Evolutionary conservation across 2,329 filamentous ascomycete genomes (phyloP).

Genomic region (Cytospora piceae): DNA sequence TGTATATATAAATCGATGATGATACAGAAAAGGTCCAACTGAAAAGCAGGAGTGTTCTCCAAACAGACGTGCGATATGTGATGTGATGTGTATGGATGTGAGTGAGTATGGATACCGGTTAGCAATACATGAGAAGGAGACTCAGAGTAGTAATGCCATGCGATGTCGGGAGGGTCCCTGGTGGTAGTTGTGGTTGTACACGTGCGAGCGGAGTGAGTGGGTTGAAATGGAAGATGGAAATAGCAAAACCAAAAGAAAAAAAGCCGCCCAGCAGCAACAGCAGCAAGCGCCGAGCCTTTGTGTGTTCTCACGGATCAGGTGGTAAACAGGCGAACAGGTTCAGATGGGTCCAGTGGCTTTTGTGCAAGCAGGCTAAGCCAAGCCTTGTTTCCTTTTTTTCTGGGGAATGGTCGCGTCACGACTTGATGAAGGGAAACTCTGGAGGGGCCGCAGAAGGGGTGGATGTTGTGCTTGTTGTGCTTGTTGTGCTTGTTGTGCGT

Average conservation of each 20-base stretch:
- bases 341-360: background rate
- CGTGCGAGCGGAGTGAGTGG: constrained; percentile 14
- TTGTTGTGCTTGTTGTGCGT: background rate
- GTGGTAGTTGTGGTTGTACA: constrained; percentile 7
- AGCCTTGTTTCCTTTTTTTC: background rate
- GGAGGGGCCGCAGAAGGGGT: background rate
- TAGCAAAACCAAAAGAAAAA: background rate
- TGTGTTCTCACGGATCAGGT: background rate
- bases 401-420: background rate
- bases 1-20: background rate
- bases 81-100: constrained; percentile 3
- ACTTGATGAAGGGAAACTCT: background rate
- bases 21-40: background rate
- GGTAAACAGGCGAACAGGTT: background rate
- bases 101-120: background rate
- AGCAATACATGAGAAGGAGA: background rate
- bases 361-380: background rate
- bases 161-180: constrained; percentile 7
- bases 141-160: background rate
- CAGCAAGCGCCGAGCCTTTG: background rate
- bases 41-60: background rate
- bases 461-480: no score
- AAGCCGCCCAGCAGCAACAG: constrained; percentile 3
- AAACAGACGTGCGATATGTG: background rate
- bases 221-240: background rate